Conservation (phyloP, 1,139 yeast genomes). For the Saccharomyces hybrid region DNA sequence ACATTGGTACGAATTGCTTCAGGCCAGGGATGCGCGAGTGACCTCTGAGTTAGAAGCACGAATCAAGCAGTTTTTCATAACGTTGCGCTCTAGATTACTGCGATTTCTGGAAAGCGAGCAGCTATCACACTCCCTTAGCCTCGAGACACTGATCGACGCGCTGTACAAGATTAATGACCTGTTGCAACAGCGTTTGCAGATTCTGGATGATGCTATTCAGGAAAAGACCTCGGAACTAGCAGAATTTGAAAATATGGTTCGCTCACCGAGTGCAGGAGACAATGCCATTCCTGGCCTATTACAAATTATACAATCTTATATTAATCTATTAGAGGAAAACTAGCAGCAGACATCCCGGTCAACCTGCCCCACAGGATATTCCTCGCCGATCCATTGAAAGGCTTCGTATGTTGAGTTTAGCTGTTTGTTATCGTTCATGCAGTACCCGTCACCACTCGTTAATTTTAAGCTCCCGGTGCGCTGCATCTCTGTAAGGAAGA, state of each 20-base stretch:
- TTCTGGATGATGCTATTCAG: background rate
- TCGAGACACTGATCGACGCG: background rate
- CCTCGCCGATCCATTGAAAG: conserved; percentile 52
- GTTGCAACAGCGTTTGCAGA: background rate
- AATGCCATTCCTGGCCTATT: background rate
- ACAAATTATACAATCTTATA: background rate
- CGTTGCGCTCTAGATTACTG: background rate
- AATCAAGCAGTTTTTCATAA: background rate
- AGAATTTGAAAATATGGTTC: background rate
- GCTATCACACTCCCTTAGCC: background rate
- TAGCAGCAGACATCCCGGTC: conserved; percentile 24
- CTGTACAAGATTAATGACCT: background rate
- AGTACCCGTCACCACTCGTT: conserved; percentile 58
- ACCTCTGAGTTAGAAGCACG: background rate
- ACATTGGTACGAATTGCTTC: background rate
- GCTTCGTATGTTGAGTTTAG: conserved; percentile 78
- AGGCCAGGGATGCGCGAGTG: background rate
- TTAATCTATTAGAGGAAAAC: background rate
- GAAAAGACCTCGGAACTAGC: background rate
- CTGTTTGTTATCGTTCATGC: conserved; percentile 63
- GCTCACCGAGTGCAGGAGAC: background rate
- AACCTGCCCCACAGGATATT: conserved; percentile 19
- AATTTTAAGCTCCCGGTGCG: conserved; percentile 50
- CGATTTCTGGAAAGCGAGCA: background rate
- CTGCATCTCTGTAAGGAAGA: conserved; percentile 46